Percentiles rank a stretch among this genome's conserved stretches.
Evolutionary conservation across 2,329 filamentous ascomycete genomes (phyloP).

Genomic region (Pyrenophora graminea): DNA sequence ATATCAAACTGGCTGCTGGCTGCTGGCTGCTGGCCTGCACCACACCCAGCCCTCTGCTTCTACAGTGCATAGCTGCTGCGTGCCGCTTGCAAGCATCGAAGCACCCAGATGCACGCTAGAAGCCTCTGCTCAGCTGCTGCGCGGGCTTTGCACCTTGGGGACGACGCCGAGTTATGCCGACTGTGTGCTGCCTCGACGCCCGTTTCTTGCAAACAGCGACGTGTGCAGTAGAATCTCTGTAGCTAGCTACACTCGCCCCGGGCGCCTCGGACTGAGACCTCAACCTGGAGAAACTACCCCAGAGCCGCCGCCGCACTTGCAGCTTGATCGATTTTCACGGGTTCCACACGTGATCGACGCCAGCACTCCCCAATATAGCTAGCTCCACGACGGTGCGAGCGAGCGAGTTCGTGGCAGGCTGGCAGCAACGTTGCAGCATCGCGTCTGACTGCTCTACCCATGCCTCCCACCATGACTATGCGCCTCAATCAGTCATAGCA

Average conservation of each 20-base stretch:
- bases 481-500: slow-evolving; percentile 1
- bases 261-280: background rate
- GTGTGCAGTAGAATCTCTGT: too few species aligned
- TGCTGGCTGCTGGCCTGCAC: background rate
- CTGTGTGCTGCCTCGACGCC: too few species aligned
- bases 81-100: background rate
- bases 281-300: slow-evolving; percentile 8
- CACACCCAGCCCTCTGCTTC: background rate
- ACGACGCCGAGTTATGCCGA: too few species aligned
- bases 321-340: slow-evolving; percentile 10
- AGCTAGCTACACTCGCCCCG: too few species aligned
- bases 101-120: background rate
- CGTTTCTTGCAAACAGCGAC: too few species aligned
- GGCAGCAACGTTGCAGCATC: slow-evolving; percentile 10
- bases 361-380: background rate
- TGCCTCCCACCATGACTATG: background rate
- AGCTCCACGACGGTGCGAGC: slow-evolving; percentile 8
- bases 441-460: slow-evolving; percentile 5
- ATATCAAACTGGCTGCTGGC: slow-evolving; percentile 7
- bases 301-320: background rate
- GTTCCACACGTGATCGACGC: slow-evolving; percentile 18
- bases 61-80: background rate
- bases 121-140: background rate
- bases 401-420: background rate
- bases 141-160: too few species aligned